A percentile compares a stretch with the other conserved stretches of the same genome.
Conservation (phyloP, 441 rosid genomes). For the Gossypium trilobum region DNA sequence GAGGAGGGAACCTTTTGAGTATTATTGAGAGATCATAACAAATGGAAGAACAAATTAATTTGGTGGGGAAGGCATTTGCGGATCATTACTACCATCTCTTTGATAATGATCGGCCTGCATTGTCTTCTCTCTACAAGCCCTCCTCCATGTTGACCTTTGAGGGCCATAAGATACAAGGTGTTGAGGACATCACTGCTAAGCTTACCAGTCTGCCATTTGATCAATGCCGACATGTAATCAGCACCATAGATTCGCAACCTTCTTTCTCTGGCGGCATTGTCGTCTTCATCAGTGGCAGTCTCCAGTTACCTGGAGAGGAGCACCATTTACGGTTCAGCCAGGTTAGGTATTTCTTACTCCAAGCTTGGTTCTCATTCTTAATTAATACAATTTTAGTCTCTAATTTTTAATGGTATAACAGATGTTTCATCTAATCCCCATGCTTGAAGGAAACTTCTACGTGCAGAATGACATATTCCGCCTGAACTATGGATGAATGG, state of each 20-base stretch:
- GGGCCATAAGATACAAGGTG: constrained; percentile 54
- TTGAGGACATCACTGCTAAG: constrained; percentile 46
- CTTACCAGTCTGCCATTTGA: constrained; percentile 56
- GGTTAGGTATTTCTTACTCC: constrained; percentile 29
- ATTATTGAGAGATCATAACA: background rate
- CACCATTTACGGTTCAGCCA: constrained; percentile 69
- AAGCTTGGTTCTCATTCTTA: background rate
- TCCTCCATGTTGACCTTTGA: constrained; percentile 71
- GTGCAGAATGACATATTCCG: constrained; percentile 85
- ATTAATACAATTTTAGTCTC: background rate
- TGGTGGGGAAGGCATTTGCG: constrained; percentile 68
- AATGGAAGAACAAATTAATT: constrained; percentile 58
- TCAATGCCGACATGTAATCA: constrained; percentile 49
- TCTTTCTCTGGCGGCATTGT: constrained; percentile 53
- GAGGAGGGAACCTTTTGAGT: constrained; percentile 11
- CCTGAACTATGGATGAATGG: constrained; percentile 57
- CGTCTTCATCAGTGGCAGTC: constrained; percentile 72
- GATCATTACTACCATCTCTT: constrained; percentile 68
- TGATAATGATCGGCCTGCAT: constrained; percentile 46
- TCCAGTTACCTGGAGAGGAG: constrained; percentile 63
- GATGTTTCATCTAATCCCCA: constrained; percentile 73
- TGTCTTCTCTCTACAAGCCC: constrained; percentile 49
- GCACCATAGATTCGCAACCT: constrained; percentile 73
- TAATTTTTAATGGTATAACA: constrained; percentile 24
- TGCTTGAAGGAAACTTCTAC: constrained; percentile 44